phyloP scores from a whole-genome alignment of 495 filamentous ascomycete species.

The Hyaloscypha hepaticicola region DNA sequence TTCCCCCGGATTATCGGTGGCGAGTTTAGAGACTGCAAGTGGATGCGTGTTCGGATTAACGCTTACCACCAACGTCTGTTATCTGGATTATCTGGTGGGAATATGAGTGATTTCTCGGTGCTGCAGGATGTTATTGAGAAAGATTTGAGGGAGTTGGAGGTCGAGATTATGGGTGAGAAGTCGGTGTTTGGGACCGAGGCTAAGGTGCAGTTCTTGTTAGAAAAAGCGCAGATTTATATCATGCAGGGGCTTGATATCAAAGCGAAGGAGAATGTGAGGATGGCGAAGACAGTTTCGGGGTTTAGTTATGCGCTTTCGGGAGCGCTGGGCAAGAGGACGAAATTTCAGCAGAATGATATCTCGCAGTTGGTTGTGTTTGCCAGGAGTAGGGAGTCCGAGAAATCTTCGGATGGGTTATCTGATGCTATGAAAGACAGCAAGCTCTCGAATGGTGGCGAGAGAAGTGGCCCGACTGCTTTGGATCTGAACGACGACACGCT shows the following conservation, averaged over 20 bases:
- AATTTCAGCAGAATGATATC: conserved; percentile 84
- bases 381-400: conserved; percentile 54
- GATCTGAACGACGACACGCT: conserved; percentile 91
- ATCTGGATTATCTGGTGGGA: conserved; percentile 24
- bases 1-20: conserved; percentile 30
- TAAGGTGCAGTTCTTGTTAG: conserved; percentile 67
- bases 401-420: background rate
- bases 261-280: conserved; percentile 67
- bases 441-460: conserved; percentile 2
- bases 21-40: conserved; percentile 31
- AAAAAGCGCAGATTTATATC: conserved; percentile 80
- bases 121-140: conserved; percentile 49
- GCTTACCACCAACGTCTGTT: conserved; percentile 89
- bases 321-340: conserved; percentile 84
- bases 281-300: conserved; percentile 59
- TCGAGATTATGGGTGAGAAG: conserved; percentile 39
- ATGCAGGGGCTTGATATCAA: conserved; percentile 79
- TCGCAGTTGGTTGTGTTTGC: conserved; percentile 93
- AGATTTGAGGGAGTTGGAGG: conserved; percentile 45
- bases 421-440: background rate
- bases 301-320: conserved; percentile 87
- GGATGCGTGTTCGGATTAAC: conserved; percentile 67
- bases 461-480: conserved; percentile 58
- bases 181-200: conserved; percentile 39
- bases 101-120: conserved; percentile 25